Conservation (phyloP, 805 yeast genomes). For the Clavispora asparagi region DNA sequence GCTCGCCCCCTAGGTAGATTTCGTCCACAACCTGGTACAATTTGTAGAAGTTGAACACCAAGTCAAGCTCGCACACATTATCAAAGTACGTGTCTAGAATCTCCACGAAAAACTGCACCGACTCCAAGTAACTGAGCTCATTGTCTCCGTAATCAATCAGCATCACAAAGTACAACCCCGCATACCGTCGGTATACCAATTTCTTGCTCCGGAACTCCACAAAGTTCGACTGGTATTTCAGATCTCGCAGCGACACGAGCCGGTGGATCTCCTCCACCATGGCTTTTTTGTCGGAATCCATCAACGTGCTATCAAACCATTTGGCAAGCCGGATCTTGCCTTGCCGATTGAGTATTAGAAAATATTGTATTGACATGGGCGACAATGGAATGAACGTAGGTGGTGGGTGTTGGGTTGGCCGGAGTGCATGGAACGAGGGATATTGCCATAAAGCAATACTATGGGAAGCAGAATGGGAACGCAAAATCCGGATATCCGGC, state of each 20-base stretch:
- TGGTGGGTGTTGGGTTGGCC: neutral
- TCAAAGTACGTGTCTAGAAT: constrained; percentile 80
- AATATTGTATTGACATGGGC: constrained; percentile 71
- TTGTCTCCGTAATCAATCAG: constrained; percentile 77
- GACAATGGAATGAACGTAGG: neutral
- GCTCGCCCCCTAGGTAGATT: constrained; percentile 83
- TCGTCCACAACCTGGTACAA: constrained; percentile 82
- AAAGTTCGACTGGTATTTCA: constrained; percentile 75
- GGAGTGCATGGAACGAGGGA: neutral
- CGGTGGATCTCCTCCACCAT: constrained; percentile 67
- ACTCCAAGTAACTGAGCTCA: constrained; percentile 77
- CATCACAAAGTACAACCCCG: constrained; percentile 84
- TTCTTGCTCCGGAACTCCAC: constrained; percentile 57
- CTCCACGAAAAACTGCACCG: constrained; percentile 85
- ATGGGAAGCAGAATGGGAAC: too few species aligned
- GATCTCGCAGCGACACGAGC: constrained; percentile 76
- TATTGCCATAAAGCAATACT: too few species aligned
- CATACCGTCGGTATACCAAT: constrained; percentile 82
- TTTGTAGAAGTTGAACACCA: constrained; percentile 87
- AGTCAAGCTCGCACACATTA: constrained; percentile 88
- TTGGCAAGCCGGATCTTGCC: constrained; percentile 86
- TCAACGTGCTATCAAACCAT: constrained; percentile 50
- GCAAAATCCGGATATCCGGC: too few species aligned
- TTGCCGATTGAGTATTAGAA: constrained; percentile 83
- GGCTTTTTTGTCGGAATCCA: constrained; percentile 25